These are phyloP conservation scores for Hymenoscyphus infarciens DNA, from an alignment of 2,329 filamentous ascomycete species.

Conservation along the genomic window DNA sequence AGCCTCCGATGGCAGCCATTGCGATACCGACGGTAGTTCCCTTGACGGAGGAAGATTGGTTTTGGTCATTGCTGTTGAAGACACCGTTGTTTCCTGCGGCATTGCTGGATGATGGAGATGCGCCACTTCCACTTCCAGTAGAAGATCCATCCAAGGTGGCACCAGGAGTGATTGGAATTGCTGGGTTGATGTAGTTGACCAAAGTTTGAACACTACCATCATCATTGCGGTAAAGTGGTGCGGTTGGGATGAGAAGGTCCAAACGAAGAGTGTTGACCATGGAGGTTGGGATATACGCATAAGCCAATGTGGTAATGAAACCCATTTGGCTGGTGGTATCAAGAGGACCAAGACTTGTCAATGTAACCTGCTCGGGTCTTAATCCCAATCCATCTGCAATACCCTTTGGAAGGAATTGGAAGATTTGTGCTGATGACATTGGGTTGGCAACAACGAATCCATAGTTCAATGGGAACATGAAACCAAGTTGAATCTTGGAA, in stretches of 20 bases:
- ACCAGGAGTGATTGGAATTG: slow-evolving; percentile 53
- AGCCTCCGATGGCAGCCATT: slow-evolving; percentile 60
- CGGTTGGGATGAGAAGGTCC: slow-evolving; percentile 68
- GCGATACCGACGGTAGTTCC: slow-evolving; percentile 64
- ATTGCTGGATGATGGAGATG: slow-evolving; percentile 33
- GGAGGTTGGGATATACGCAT: slow-evolving; percentile 70
- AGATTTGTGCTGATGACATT: slow-evolving; percentile 79
- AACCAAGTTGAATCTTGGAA: slow-evolving; percentile 78
- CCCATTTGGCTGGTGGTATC: slow-evolving; percentile 66
- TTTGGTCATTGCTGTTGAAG: slow-evolving; percentile 38
- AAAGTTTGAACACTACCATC: slow-evolving; percentile 65
- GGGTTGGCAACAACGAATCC: slow-evolving; percentile 70
- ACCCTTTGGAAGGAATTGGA: slow-evolving; percentile 70
- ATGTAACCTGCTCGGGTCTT: slow-evolving; percentile 50
- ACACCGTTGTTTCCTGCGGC: slow-evolving; percentile 39
- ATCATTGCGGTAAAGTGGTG: slow-evolving; percentile 70
- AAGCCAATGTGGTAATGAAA: slow-evolving; percentile 77
- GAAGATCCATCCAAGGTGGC: slow-evolving; percentile 36
- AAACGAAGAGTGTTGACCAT: slow-evolving; percentile 65
- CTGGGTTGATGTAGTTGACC: slow-evolving; percentile 77
- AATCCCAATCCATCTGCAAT: slow-evolving; percentile 49
- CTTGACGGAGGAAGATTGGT: slow-evolving; percentile 53
- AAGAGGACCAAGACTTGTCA: slow-evolving; percentile 71
- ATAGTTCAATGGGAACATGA: slow-evolving; percentile 78
- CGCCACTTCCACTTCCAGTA: slow-evolving; percentile 39